Percentiles rank a stretch among this genome's conserved stretches.
phyloP scores from a whole-genome alignment of 306 rosid species.

The Citrullus mucosospermus region DNA sequence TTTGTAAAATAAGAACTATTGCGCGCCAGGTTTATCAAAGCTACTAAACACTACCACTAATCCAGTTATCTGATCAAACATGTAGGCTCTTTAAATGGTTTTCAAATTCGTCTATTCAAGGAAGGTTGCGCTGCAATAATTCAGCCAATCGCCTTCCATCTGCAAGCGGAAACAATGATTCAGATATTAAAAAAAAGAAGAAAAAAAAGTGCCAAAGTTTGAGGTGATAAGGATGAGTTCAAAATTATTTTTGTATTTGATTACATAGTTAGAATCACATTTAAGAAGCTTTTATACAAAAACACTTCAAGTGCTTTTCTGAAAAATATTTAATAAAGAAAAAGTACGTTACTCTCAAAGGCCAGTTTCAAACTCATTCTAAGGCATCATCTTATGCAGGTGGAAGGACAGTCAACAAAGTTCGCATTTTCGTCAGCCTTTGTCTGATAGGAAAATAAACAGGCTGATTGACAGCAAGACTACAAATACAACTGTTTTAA shows the following conservation, averaged over 20 bases:
- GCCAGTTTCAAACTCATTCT: neutral
- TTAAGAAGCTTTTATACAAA: neutral
- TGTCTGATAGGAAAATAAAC: neutral
- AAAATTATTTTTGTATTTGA: neutral
- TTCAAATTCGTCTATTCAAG: neutral
- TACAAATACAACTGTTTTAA: neutral
- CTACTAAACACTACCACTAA: neutral
- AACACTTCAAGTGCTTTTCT: neutral
- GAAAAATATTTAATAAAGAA: neutral
- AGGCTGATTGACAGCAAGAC: neutral
- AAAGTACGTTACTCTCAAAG: neutral
- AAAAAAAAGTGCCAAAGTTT: neutral
- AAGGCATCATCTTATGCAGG: neutral
- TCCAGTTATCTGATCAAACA: neutral
- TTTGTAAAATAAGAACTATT: neutral
- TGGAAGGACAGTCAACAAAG: neutral
- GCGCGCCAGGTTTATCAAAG: neutral
- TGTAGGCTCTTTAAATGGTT: neutral
- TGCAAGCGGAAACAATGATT: neutral
- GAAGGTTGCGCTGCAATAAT: neutral
- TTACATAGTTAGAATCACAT: neutral
- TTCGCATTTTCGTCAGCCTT: neutral
- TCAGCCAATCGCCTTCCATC: neutral
- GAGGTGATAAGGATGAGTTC: neutral
- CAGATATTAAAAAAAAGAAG: too few species aligned